Evolutionary conservation across 805 yeast genomes (phyloP).

Genomic region (Isabelozyma rhagii): DNA sequence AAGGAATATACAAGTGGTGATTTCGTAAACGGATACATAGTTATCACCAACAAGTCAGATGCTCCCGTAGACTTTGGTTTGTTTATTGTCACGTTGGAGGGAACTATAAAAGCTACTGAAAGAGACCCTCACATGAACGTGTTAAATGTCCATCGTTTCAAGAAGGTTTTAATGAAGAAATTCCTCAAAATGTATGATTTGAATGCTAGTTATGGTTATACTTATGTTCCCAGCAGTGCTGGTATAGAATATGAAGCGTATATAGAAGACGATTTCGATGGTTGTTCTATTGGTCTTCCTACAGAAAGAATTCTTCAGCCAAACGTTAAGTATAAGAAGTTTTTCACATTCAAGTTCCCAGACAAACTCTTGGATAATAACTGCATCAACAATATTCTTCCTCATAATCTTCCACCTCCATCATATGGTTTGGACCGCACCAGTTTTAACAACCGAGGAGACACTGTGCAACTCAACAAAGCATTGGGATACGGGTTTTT

Average conservation of each 20-base stretch:
- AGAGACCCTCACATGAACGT: conserved; percentile 8
- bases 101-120: conserved; percentile 37
- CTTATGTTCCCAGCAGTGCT: conserved; percentile 50
- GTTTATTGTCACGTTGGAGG: conserved; percentile 48
- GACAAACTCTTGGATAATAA: conserved; percentile 48
- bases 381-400: conserved; percentile 42
- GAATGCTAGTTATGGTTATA: conserved; percentile 52
- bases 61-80: conserved; percentile 42
- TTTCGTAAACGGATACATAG: conserved; percentile 42
- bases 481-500: conserved; percentile 55
- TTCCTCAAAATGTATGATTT: conserved; percentile 60
- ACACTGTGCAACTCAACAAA: conserved; percentile 31
- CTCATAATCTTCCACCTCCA: conserved; percentile 44
- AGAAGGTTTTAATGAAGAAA: conserved; percentile 41
- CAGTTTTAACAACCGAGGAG: conserved; percentile 32
- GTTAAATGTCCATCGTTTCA: conserved; percentile 14
- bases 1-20: conserved; percentile 43
- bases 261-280: conserved; percentile 44
- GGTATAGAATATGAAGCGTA: conserved; percentile 44
- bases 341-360: conserved; percentile 58
- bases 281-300: conserved; percentile 48
- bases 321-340: conserved; percentile 50
- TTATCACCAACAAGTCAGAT: conserved; percentile 45
- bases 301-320: conserved; percentile 49
- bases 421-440: conserved; percentile 39